Percentiles rank a stretch among this genome's conserved stretches.
Evolutionary conservation across 192 early-diverging fungal species (phyloP).

Genomic region (Entomortierella beljakovae): DNA sequence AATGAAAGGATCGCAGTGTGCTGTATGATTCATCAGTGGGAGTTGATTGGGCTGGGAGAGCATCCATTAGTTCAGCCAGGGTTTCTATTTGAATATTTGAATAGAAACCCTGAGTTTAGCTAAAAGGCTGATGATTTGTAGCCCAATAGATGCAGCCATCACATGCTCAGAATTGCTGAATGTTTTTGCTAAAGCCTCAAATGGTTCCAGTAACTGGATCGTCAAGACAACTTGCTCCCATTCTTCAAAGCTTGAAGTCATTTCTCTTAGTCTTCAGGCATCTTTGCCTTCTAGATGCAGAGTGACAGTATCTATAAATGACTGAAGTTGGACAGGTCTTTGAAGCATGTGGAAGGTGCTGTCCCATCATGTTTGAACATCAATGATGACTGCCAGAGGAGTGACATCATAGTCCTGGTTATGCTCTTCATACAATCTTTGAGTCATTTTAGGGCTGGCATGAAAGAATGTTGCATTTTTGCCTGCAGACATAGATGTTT

Average conservation of each 20-base stretch:
- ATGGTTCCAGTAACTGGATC: not conserved
- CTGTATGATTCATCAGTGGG: not conserved
- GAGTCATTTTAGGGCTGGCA: not conserved
- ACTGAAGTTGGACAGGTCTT: not conserved
- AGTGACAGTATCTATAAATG: not conserved
- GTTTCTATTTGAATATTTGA: too few relatives aligned
- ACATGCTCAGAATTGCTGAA: not conserved
- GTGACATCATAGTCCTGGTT: not conserved
- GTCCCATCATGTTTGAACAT: not conserved
- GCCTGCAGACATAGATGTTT: too few relatives aligned
- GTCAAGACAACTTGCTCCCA: not conserved
- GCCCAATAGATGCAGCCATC: not conserved
- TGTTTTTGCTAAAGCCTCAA: not conserved
- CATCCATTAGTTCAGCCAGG: not conserved
- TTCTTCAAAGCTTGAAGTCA: not conserved
- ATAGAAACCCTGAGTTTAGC: not conserved
- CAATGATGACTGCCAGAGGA: not conserved
- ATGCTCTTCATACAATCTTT: not conserved
- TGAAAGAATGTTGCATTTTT: not conserved
- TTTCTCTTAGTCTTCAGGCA: not conserved
- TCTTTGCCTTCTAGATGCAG: not conserved
- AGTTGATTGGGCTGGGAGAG: not conserved
- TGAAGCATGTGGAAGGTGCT: not conserved
- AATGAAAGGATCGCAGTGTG: too few relatives aligned
- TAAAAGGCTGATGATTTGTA: not conserved